Percentiles rank a stretch among this genome's conserved stretches.
These are phyloP conservation scores for Seiridium cupressi DNA, from an alignment of 2,329 filamentous ascomycete species.

Conservation along the genomic window DNA sequence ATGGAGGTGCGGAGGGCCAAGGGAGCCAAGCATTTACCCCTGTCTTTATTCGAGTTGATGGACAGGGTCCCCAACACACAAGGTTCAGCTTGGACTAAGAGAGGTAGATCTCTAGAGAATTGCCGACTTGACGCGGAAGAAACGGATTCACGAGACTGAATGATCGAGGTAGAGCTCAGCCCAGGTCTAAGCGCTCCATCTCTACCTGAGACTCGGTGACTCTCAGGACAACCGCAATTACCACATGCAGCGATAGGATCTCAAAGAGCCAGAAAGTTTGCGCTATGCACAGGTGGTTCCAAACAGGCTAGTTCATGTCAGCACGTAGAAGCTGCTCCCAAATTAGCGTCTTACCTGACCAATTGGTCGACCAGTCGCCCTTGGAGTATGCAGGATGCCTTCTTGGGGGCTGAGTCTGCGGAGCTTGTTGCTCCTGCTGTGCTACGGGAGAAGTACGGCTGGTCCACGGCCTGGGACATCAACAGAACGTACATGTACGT, in stretches of 20 bases:
- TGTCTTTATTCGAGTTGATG: constrained; percentile 15
- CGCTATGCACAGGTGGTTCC: background rate
- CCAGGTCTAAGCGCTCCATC: background rate
- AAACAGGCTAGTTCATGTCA: background rate
- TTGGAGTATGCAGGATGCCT: too few relatives aligned
- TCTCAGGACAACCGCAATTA: background rate
- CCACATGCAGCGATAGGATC: background rate
- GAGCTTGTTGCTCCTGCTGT: too few relatives aligned
- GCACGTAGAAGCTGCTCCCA: too few relatives aligned
- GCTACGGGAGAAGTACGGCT: too few relatives aligned
- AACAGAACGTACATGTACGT: too few relatives aligned
- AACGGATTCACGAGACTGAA: too few relatives aligned
- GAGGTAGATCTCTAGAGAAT: too few relatives aligned
- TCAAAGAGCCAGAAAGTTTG: background rate
- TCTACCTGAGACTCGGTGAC: background rate
- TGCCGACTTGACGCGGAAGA: too few relatives aligned
- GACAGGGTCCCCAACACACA: background rate
- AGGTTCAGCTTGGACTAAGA: background rate
- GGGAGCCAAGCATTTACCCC: constrained; percentile 14
- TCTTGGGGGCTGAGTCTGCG: too few relatives aligned
- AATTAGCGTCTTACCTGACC: too few relatives aligned
- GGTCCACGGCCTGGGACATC: too few relatives aligned
- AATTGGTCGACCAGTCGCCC: too few relatives aligned
- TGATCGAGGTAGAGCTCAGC: background rate
- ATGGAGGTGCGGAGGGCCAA: constrained; percentile 12